phyloP scores from a whole-genome alignment of 345 rosid genomes.

The Iberis pinnata region DNA sequence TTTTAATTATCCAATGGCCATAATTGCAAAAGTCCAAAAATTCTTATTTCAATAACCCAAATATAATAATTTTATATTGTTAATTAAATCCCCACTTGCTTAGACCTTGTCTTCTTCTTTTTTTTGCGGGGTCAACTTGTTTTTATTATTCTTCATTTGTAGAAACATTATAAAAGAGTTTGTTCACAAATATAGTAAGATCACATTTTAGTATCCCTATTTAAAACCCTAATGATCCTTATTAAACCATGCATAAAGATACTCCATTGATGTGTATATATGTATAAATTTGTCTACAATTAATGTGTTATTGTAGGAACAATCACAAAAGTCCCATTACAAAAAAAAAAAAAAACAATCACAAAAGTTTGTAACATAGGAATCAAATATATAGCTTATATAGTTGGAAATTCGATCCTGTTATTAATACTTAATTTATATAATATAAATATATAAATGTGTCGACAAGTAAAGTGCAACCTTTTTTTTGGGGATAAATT shows the following conservation, averaged over 20 bases:
- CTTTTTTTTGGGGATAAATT: too few species aligned
- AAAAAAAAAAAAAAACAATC: too few species aligned
- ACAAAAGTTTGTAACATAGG: too few species aligned
- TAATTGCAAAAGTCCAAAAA: slow-evolving; percentile 33
- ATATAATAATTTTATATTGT: too few species aligned
- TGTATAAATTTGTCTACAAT: not conserved
- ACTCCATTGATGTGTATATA: not conserved
- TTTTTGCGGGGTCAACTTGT: too few species aligned
- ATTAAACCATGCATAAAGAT: slow-evolving; percentile 15
- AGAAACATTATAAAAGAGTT: slow-evolving; percentile 10
- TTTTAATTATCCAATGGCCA: slow-evolving; percentile 27
- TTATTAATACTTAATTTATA: too few species aligned
- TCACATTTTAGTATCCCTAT: slow-evolving; percentile 1
- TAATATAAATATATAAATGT: too few species aligned
- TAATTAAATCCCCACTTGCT: slow-evolving; percentile 17
- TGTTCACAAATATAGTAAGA: slow-evolving; percentile 21
- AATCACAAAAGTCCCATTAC: too few species aligned
- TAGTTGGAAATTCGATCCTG: too few species aligned
- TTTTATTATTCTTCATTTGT: slow-evolving; percentile 19
- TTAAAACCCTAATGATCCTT: slow-evolving; percentile 2
- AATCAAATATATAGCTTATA: too few species aligned
- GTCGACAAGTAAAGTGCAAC: too few species aligned
- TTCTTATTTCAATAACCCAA: not conserved
- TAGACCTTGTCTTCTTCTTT: slow-evolving; percentile 23
- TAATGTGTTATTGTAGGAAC: too few species aligned